phyloP scores from a whole-genome alignment of 495 filamentous ascomycete species.

The Neurospora sp. region DNA sequence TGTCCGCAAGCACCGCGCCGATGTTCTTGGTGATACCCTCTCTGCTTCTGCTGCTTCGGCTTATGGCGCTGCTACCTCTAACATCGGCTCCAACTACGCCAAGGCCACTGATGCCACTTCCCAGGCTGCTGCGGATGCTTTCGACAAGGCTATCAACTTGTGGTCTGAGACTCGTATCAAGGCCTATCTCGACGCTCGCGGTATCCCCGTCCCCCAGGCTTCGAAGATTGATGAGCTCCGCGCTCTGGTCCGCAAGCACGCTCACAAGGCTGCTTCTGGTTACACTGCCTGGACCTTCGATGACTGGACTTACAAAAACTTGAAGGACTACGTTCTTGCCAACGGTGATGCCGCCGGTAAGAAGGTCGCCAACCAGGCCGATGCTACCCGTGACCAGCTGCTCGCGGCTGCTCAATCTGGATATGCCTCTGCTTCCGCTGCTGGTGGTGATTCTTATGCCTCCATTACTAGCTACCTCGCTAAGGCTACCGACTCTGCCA shows the following conservation, averaged over 20 bases:
- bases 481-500: conserved; percentile 56
- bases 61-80: conserved; percentile 73
- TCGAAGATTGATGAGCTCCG: conserved; percentile 73
- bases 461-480: conserved; percentile 66
- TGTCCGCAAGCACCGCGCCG: conserved; percentile 77
- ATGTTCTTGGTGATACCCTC: conserved; percentile 58
- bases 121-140: conserved; percentile 55
- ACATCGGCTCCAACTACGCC: conserved; percentile 66
- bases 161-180: conserved; percentile 74
- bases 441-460: conserved; percentile 58
- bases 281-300: conserved; percentile 79
- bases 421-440: conserved; percentile 58
- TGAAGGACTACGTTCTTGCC: conserved; percentile 58
- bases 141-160: conserved; percentile 48
- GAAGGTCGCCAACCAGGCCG: conserved; percentile 54
- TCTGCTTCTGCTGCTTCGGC: conserved; percentile 51
- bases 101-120: conserved; percentile 62
- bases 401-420: conserved; percentile 58
- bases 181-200: conserved; percentile 60
- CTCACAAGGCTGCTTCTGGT: conserved; percentile 61
- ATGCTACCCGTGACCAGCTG: conserved; percentile 62
- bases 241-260: conserved; percentile 59
- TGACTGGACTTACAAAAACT: conserved; percentile 67
- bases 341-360: conserved; percentile 52
- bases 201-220: conserved; percentile 62